Conservation (phyloP, 495 filamentous ascomycete genomes). For the Tuber microsphaerosporum region DNA sequence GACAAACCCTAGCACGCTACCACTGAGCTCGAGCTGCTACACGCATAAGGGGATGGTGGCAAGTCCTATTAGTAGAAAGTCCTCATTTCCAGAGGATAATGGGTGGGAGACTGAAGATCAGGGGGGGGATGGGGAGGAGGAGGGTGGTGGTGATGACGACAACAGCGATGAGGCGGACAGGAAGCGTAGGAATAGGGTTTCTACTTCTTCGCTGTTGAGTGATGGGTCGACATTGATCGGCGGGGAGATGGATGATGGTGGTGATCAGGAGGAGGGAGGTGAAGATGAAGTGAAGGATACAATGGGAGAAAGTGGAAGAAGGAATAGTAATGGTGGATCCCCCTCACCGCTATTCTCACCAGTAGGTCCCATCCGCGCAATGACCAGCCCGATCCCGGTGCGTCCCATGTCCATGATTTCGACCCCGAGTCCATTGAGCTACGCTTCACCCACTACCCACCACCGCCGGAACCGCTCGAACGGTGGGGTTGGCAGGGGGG, state of each 20-base stretch:
- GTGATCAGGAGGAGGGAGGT: neutral
- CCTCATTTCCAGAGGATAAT: constrained; percentile 1
- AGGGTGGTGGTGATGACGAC: neutral
- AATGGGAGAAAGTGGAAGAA: neutral
- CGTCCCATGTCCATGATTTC: constrained; percentile 1
- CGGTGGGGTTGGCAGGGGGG: constrained; percentile 16
- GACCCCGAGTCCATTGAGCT: neutral
- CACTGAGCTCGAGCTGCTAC: constrained; percentile 9
- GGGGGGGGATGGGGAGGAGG: neutral
- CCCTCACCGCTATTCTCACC: constrained; percentile 10
- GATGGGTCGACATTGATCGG: constrained; percentile 11
- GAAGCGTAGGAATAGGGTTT: constrained; percentile 13
- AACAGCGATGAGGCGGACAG: neutral
- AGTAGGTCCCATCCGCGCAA: constrained; percentile 11
- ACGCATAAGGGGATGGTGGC: neutral
- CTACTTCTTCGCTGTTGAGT: constrained; percentile 7
- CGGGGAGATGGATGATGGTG: neutral
- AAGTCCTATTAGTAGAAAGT: neutral
- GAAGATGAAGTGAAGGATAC: neutral
- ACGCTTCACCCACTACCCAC: neutral
- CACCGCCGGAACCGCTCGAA: constrained; percentile 27
- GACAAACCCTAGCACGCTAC: constrained; percentile 27
- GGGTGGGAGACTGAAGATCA: constrained; percentile 37
- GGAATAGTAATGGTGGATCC: neutral
- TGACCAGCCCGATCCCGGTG: constrained; percentile 19